Conservation (phyloP, 2,329 filamentous ascomycete genomes). For the Colletotrichum tropicicola region DNA sequence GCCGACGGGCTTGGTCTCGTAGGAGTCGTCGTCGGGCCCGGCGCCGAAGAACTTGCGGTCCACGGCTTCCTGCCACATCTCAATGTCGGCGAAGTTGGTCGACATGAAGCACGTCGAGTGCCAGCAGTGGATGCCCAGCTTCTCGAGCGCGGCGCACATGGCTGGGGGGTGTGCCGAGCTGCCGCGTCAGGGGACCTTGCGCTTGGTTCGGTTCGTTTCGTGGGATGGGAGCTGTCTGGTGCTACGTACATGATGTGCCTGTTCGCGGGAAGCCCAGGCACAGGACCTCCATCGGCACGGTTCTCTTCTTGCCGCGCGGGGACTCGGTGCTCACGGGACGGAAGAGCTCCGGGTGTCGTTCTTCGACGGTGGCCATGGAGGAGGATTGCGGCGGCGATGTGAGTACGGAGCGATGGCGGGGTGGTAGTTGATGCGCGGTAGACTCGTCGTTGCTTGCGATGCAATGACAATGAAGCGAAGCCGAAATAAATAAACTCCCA, state of each 20-base stretch:
- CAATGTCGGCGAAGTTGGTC: constrained; percentile 33
- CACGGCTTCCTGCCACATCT: constrained; percentile 35
- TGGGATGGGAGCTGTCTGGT: too few relatives aligned
- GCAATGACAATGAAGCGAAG: too few relatives aligned
- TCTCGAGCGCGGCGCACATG: constrained; percentile 32
- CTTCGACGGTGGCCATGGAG: constrained; percentile 32
- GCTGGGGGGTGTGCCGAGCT: constrained; percentile 1
- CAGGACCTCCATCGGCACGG: constrained; percentile 33
- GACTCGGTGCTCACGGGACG: constrained; percentile 31
- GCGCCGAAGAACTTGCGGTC: constrained; percentile 31
- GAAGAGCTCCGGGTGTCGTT: constrained; percentile 33
- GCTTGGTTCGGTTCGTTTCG: background rate
- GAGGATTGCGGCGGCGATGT: too few relatives aligned
- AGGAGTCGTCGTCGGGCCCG: background rate
- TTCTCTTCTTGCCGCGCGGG: constrained; percentile 28
- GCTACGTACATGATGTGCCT: constrained; percentile 33
- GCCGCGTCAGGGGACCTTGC: too few relatives aligned
- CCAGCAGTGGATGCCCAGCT: constrained; percentile 31
- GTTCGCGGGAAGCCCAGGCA: constrained; percentile 34
- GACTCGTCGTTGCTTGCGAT: too few relatives aligned
- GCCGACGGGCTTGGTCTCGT: constrained; percentile 7
- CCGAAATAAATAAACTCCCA: too few relatives aligned
- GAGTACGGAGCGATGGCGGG: too few relatives aligned
- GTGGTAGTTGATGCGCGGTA: too few relatives aligned
- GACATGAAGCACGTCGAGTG: constrained; percentile 31